Base-by-base conservation (phyloP, 176 grass and related monocot genomes). In the Luzula sylvatica region DNA sequence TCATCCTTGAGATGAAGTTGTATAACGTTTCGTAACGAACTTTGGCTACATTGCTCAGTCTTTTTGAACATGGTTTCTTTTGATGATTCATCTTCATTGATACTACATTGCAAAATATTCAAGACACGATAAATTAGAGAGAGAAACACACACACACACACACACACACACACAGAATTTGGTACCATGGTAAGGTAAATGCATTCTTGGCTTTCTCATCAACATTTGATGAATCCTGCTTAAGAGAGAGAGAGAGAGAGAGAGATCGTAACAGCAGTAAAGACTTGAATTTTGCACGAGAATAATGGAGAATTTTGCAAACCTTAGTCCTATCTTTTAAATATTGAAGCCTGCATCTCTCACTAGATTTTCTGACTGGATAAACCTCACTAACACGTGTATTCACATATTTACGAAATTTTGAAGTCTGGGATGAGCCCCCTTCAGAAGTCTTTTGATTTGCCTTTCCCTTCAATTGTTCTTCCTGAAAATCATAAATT, bases 1-100 rank as follows among this genome's bases (percentile, higher is more conserved):
- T 89, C 92, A 65, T 89, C 67, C 26, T 81, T 75, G 9, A 70
- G 7, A 13, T 96, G 92, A 38, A 96, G 92, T 42, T 89, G 71
- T 52, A 87, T 76, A 74, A 96, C 90, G 74, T 68, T 88, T 6
- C 70, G 70, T 59, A 96, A 53, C 65, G 77, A 58, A 64, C 69
- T 86, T 60, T 86, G 70, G 70, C 58, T 86, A 51, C 59, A 86
- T 67, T 72, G 84, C 49, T 89, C 81, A 50, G 68, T 65, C 58
- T 58, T 82, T 39, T 17, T 52, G 29, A 32, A 75, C 82, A 82
- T 67, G 62, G 24, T 71, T 79, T 48, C 19, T 79, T 77, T 15
- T 35, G 45, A 26, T 32, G 55, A 19, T 78, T 74, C 13, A 9
- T 50, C 0, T 14, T 14, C 15, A 26, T 70, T 71, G 50, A 22